These are phyloP conservation scores for Vicia villosa DNA, from an alignment of 306 rosid genomes.

Conservation along the genomic window DNA sequence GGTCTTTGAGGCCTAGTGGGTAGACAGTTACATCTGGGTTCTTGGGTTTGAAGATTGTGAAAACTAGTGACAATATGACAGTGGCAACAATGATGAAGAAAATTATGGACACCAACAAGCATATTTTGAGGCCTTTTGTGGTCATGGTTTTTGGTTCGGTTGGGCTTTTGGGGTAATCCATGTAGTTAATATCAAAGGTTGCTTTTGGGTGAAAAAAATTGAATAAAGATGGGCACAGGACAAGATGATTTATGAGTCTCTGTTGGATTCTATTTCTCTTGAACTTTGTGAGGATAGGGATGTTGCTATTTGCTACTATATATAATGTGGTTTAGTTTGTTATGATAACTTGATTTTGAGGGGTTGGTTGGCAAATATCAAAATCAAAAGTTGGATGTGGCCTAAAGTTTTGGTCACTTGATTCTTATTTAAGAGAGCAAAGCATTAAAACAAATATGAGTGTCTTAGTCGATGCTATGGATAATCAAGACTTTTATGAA, in stretches of 20 bases:
- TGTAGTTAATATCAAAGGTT: neutral
- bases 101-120: constrained; percentile 23
- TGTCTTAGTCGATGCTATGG: neutral
- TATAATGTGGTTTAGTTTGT: constrained; percentile 8
- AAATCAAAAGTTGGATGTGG: constrained; percentile 28
- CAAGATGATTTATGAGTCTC: neutral
- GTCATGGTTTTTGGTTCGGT: constrained; percentile 30
- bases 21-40: constrained; percentile 40
- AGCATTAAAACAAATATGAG: neutral
- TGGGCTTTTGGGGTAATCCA: neutral
- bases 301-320: neutral
- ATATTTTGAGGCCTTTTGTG: constrained; percentile 40
- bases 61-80: constrained; percentile 30
- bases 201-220: neutral
- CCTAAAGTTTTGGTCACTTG: constrained; percentile 37
- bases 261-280: neutral
- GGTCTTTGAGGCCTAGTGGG: constrained; percentile 36
- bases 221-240: neutral
- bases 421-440: neutral
- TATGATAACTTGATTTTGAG: neutral
- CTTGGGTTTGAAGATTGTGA: constrained; percentile 51
- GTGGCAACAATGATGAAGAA: constrained; percentile 30
- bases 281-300: neutral
- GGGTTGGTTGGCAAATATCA: constrained; percentile 20
- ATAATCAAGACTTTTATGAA: neutral